Evolutionary conservation across 768 basidiomycete genomes (phyloP).

Genomic region (Kwoniella europaea): DNA sequence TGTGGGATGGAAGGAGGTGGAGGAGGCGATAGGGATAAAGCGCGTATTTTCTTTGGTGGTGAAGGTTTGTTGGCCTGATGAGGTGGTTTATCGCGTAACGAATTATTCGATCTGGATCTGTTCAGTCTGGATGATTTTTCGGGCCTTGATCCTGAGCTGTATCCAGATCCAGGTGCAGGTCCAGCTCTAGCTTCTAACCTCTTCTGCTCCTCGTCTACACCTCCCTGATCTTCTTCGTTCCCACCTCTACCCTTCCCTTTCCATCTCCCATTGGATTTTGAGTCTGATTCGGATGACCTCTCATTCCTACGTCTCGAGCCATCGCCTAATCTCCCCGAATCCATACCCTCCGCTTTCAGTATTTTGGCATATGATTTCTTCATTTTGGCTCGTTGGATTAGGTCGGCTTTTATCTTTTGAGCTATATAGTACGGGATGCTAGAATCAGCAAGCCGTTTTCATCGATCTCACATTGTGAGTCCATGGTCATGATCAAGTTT

Average conservation of each 20-base stretch:
- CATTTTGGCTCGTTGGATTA: constrained; percentile 55
- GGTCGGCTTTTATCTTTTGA: constrained; percentile 56
- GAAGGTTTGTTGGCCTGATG: constrained; percentile 9
- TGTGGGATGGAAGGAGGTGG: constrained; percentile 14
- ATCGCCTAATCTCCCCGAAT: constrained; percentile 68
- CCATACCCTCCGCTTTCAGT: constrained; percentile 79
- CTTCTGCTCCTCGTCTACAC: constrained; percentile 17
- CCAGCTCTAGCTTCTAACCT: constrained; percentile 17
- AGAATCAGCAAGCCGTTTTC: background rate
- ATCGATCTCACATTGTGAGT: background rate
- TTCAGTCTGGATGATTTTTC: background rate
- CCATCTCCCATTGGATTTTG: constrained; percentile 18
- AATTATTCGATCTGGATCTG: background rate
- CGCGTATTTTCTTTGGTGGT: constrained; percentile 24
- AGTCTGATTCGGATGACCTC: constrained; percentile 4
- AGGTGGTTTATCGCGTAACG: constrained; percentile 10
- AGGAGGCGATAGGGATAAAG: constrained; percentile 34
- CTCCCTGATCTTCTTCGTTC: constrained; percentile 9
- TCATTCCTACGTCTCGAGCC: constrained; percentile 22
- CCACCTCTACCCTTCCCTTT: constrained; percentile 30
- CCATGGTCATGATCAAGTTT: background rate
- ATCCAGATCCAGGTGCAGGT: constrained; percentile 18
- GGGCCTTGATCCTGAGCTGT: constrained; percentile 6
- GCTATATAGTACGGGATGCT: constrained; percentile 30
- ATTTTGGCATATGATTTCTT: constrained; percentile 67